phyloP scores from a whole-genome alignment of 306 rosid species.

The Corylus avellana region DNA sequence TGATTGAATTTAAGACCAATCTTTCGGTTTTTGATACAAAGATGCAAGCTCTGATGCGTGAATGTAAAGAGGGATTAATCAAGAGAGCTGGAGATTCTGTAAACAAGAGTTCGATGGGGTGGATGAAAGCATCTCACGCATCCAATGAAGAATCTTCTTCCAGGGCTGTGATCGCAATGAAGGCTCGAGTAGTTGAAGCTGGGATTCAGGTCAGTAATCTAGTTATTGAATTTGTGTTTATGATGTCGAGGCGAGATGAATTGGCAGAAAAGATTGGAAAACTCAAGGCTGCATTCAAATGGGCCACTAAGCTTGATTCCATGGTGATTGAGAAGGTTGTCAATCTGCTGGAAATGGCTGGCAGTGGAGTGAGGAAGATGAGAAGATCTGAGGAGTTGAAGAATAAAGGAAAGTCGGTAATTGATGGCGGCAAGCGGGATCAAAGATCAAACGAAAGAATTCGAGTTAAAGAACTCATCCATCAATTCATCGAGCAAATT shows the following conservation, averaged over 20 bases:
- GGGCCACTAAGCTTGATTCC: too few species aligned
- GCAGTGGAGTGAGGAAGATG: too few species aligned
- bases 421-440: background rate
- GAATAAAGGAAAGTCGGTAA: background rate
- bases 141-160: background rate
- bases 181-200: background rate
- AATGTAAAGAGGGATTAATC: background rate
- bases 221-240: background rate
- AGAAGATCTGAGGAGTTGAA: too few species aligned
- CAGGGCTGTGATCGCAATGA: background rate
- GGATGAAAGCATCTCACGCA: too few species aligned
- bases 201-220: background rate
- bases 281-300: background rate
- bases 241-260: background rate
- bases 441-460: background rate
- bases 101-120: too few species aligned
- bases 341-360: too few species aligned
- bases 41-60: background rate
- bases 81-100: background rate
- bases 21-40: background rate
- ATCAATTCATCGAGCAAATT: too few species aligned
- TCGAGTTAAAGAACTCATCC: too few species aligned
- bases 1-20: background rate
- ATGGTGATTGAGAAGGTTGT: too few species aligned
- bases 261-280: background rate